These are phyloP conservation scores for Aaosphaeria arxii DNA, from an alignment of 2,329 filamentous ascomycete genomes.

Conservation along the genomic window DNA sequence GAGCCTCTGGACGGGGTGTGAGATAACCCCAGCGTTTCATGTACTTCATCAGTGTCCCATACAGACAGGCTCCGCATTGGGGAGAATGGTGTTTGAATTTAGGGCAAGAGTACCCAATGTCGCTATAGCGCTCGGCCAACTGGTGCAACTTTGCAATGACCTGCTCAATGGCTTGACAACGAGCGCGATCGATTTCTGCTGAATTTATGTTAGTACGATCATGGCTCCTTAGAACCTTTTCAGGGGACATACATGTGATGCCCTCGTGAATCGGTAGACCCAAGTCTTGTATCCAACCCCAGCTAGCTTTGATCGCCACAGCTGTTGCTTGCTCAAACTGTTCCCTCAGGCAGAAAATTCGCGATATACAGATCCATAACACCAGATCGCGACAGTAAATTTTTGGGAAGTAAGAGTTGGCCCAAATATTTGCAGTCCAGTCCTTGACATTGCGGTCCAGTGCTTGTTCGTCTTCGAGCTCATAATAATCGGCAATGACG, in stretches of 20 bases:
- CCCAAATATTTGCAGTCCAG: too few species aligned
- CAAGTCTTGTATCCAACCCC: conserved; percentile 5
- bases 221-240: too few species aligned
- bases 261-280: conserved; percentile 7
- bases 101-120: not conserved
- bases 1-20: conserved; percentile 6
- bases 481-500: conserved; percentile 42
- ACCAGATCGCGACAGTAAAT: conserved; percentile 16
- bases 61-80: conserved; percentile 5
- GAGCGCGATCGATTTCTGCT: conserved; percentile 6
- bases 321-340: conserved; percentile 10
- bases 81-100: conserved; percentile 1
- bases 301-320: conserved; percentile 2
- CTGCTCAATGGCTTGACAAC: conserved; percentile 5
- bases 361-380: conserved; percentile 21
- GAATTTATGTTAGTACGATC: not conserved
- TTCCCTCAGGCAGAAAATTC: conserved; percentile 12
- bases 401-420: too few species aligned
- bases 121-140: conserved; percentile 1
- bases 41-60: conserved; percentile 14
- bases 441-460: conserved; percentile 42
- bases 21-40: conserved; percentile 6
- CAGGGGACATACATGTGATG: conserved; percentile 9
- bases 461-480: conserved; percentile 38
- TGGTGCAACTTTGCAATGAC: conserved; percentile 6